These are phyloP conservation scores for Hsuehochloa calcarea DNA, from an alignment of 176 grass and related monocot genomes.

Conservation along the genomic window DNA sequence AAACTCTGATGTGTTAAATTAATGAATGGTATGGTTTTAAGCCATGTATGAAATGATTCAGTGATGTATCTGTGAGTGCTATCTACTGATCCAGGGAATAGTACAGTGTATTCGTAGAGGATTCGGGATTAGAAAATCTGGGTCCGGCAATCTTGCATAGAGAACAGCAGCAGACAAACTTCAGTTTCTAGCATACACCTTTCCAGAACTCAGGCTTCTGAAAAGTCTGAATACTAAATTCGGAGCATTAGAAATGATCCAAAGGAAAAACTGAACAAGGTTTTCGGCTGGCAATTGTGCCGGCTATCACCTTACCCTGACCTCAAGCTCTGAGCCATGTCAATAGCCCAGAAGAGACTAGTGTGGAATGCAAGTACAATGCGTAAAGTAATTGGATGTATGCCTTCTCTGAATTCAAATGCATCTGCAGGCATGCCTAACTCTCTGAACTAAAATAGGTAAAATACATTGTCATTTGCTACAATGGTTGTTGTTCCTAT, in stretches of 20 bases:
- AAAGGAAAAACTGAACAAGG: background rate
- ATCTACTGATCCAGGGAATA: no score
- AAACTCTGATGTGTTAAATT: no score
- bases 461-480: background rate
- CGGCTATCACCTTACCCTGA: background rate
- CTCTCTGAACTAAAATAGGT: background rate
- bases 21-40: no score
- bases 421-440: background rate
- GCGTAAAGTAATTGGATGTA: background rate
- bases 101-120: no score
- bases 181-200: background rate
- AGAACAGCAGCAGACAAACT: background rate
- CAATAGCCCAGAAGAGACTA: background rate
- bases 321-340: background rate
- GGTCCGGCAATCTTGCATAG: background rate
- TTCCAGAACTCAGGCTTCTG: background rate
- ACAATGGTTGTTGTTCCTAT: background rate
- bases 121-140: no score
- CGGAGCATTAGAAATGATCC: background rate
- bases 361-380: background rate
- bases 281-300: background rate
- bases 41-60: no score
- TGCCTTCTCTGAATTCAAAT: background rate
- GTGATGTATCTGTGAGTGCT: no score
- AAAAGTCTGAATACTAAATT: conserved; percentile 17